A percentile compares a stretch with the other conserved stretches of the same genome.
These are phyloP conservation scores for Apiosordaria backusii DNA, from an alignment of 495 filamentous ascomycete species.

Conservation along the genomic window DNA sequence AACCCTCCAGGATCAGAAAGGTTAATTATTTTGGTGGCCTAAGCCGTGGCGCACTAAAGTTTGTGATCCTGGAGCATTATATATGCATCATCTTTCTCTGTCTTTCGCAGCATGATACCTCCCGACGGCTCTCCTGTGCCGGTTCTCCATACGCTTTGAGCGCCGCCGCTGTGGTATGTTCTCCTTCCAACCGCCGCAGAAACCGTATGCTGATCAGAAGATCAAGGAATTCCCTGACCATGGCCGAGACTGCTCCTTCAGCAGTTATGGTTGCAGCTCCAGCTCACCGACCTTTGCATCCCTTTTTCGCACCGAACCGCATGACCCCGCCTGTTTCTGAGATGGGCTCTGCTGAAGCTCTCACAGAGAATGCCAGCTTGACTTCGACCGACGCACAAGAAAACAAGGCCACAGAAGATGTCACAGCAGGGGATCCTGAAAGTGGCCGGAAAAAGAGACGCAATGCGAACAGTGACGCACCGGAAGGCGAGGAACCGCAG, in stretches of 20 bases:
- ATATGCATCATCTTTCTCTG: not conserved
- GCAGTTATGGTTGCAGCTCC: conserved; percentile 3
- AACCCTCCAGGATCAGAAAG: too few species aligned
- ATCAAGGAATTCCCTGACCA: conserved; percentile 23
- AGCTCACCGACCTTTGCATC: conserved; percentile 28
- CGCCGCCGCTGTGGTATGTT: not conserved
- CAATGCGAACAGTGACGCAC: not conserved
- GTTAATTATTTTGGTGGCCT: too few species aligned
- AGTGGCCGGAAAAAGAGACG: conserved; percentile 41
- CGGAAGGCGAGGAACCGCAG: not conserved
- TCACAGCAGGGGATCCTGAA: conserved; percentile 30
- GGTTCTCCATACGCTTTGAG: not conserved
- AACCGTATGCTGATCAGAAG: not conserved
- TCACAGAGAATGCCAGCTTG: not conserved
- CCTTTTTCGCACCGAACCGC: conserved; percentile 31
- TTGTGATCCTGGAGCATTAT: too few species aligned
- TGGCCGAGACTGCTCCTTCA: conserved; percentile 24
- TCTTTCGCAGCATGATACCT: conserved; percentile 1
- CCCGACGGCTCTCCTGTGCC: not conserved
- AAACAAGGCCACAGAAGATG: not conserved
- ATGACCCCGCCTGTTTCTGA: not conserved
- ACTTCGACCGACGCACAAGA: conserved; percentile 3
- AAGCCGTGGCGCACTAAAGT: too few species aligned
- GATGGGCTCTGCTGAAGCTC: not conserved
- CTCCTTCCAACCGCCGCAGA: not conserved